Evolutionary conservation across 306 rosid genomes (phyloP).

Genomic region (Cucurbita ficifolia): DNA sequence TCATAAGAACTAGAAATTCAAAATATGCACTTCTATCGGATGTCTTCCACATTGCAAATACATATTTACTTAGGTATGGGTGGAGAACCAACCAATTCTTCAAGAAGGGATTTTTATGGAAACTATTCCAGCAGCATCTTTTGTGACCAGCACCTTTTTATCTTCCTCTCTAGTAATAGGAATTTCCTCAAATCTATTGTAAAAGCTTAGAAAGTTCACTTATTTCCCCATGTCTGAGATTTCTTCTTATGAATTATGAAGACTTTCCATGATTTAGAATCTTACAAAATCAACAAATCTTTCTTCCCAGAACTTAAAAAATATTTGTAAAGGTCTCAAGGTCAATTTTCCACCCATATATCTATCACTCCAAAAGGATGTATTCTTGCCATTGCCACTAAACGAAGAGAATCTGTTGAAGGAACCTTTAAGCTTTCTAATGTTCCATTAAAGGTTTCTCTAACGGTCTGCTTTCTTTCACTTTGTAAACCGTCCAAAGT

Average conservation of each 20-base stretch:
- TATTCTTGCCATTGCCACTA: background rate
- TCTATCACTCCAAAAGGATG: background rate
- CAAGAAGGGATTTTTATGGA: background rate
- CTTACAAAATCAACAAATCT: background rate
- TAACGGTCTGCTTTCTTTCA: background rate
- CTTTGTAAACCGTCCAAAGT: background rate
- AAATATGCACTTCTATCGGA: background rate
- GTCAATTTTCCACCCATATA: background rate
- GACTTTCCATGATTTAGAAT: background rate
- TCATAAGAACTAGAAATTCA: background rate
- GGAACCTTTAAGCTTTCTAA: background rate
- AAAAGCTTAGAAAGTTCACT: background rate
- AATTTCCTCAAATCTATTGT: background rate
- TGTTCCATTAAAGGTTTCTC: background rate
- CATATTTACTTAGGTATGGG: background rate
- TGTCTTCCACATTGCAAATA: background rate
- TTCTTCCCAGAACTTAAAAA: background rate
- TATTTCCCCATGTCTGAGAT: background rate
- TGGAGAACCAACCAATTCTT: conserved; percentile 1
- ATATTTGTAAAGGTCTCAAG: background rate
- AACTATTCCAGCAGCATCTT: background rate
- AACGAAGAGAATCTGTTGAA: background rate
- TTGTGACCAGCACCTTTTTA: background rate
- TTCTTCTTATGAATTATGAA: background rate
- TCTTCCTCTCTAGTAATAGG: background rate